Evolutionary conservation across 176 grass and related monocot species (phyloP), one percentile per base, ranked within the genome.

Genomic region (Avena atlantica): DNA sequence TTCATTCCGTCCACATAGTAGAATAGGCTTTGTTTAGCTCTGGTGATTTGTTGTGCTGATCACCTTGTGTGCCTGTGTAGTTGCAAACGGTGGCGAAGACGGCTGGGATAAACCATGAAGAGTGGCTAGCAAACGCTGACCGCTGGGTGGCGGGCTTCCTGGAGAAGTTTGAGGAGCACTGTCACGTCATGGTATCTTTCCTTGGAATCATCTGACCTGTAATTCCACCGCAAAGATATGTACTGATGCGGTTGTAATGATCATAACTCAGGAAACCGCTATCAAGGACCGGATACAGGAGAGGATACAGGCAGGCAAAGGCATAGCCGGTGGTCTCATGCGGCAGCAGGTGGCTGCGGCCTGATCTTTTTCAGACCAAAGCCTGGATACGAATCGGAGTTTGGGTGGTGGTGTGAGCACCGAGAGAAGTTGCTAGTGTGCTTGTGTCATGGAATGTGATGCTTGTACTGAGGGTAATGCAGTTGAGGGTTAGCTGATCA

Each of bases 61-160:
- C 13, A 71, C 62, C 20, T 67, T 29, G 20, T 74, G n/a, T 90
- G 19, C 20, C 67, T 5, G 2, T 82, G 44, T 84, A 99, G 97
- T 89, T 99, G 70, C 97, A 99, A 89, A 99, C 91, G 4, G 96
- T 90, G 58, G 94, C 93, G 16, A 98, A 95, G 81, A 95, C 91
- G 13, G 93, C 92, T 67, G 93, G 93, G 47, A 80, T 95, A 83
- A 89, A 93, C 84, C 93, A 92, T 23, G 90, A 96, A 44, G 97
- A 93, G 44, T 99, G 94, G 97, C 86, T 99, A 10, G 92, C 88
- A 5, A 96, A 99, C 70, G 97, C 94, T 1, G 97, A 99, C 31
- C 97, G 94, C 19, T 99, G 94, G 97, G 86, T 99, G 73, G 94
- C 92, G 4, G 97, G 97, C 80, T 99, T 99, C 90, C 89, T 99